These are phyloP conservation scores for Aspergillus aculeatinus DNA, from an alignment of 2,329 filamentous ascomycete genomes.

Conservation along the genomic window DNA sequence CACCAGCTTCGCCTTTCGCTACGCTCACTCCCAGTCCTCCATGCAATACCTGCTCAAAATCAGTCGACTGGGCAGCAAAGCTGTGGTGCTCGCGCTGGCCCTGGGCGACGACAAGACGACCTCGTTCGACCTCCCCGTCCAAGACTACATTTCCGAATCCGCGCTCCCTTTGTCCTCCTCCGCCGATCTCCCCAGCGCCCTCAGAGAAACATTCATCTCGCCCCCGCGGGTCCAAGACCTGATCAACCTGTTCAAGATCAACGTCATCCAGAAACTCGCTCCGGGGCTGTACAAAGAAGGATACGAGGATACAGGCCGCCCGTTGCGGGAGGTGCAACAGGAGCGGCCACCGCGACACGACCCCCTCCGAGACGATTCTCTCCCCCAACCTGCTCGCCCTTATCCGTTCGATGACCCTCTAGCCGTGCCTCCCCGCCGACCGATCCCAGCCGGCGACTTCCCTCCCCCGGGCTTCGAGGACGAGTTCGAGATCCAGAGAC, in stretches of 20 bases:
- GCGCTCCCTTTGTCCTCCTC: slow-evolving; percentile 54
- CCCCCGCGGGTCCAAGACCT: slow-evolving; percentile 67
- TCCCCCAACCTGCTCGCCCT: slow-evolving; percentile 63
- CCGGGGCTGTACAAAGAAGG: slow-evolving; percentile 75
- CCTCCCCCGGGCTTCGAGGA: slow-evolving; percentile 91
- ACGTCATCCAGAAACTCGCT: slow-evolving; percentile 80
- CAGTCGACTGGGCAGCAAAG: slow-evolving; percentile 76
- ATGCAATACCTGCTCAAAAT: slow-evolving; percentile 81
- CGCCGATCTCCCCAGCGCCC: slow-evolving; percentile 27
- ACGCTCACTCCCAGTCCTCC: slow-evolving; percentile 80
- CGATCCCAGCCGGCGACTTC: slow-evolving; percentile 70
- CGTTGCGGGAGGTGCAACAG: slow-evolving; percentile 42
- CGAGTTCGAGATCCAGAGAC: slow-evolving; percentile 77
- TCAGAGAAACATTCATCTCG: slow-evolving; percentile 70
- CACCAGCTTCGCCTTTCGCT: slow-evolving; percentile 75
- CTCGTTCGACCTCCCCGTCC: slow-evolving; percentile 70
- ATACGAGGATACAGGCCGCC: slow-evolving; percentile 60
- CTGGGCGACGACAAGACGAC: slow-evolving; percentile 78
- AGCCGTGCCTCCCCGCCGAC: slow-evolving; percentile 58
- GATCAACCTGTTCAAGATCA: slow-evolving; percentile 69
- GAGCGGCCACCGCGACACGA: slow-evolving; percentile 44
- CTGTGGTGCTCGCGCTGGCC: slow-evolving; percentile 77
- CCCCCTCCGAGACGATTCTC: slow-evolving; percentile 52
- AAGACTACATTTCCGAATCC: slow-evolving; percentile 70
- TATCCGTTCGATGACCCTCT: slow-evolving; percentile 69